phyloP scores from a whole-genome alignment of 2,329 filamentous ascomycete genomes.

The Botryotinia convoluta region DNA sequence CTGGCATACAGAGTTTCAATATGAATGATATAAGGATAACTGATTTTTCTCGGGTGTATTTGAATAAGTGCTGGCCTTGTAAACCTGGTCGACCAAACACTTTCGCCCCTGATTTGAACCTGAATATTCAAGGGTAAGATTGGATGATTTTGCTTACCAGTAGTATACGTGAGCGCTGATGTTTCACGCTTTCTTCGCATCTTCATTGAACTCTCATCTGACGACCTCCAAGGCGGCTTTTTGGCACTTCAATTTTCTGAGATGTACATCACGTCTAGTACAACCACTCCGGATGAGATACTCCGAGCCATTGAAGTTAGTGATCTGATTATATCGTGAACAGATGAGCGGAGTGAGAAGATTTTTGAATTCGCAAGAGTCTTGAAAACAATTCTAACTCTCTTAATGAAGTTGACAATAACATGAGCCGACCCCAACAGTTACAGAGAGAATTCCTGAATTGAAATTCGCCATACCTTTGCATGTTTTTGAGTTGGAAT shows the following conservation, averaged over 20 bases:
- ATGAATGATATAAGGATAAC: no score
- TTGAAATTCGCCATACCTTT: background rate
- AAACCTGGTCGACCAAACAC: background rate
- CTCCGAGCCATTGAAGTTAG: background rate
- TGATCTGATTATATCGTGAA: background rate
- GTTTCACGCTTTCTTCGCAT: background rate
- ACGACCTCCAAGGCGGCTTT: background rate
- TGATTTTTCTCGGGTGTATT: background rate
- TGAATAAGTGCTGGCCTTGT: background rate
- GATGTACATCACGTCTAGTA: background rate
- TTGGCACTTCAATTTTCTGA: background rate
- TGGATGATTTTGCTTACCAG: background rate
- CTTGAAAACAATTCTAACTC: background rate
- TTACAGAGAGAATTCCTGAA: background rate
- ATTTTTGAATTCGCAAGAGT: background rate
- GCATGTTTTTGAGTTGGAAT: background rate
- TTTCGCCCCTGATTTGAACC: background rate
- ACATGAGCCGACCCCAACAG: background rate
- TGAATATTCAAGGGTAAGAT: background rate
- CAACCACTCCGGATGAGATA: background rate
- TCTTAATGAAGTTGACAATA: background rate
- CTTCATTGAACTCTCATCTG: background rate
- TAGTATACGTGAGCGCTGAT: background rate
- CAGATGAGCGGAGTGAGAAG: background rate
- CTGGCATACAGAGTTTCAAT: background rate